These are phyloP conservation scores for Emergomyces africanus DNA, from an alignment of 2,329 filamentous ascomycete genomes.

Conservation along the genomic window DNA sequence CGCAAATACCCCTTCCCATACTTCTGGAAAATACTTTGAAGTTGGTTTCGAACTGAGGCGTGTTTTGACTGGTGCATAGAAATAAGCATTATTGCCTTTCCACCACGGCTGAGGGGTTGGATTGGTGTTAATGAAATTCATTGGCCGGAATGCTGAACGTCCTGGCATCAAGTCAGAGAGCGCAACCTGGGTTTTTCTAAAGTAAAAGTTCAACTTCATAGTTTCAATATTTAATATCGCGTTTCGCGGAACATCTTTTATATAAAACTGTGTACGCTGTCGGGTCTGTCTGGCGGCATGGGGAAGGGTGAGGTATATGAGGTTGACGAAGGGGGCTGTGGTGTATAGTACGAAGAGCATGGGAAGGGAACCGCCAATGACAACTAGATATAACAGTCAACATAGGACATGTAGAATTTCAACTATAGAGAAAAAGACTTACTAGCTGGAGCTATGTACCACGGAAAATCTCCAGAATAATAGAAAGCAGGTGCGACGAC, in stretches of 20 bases:
- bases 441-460: conserved; percentile 31
- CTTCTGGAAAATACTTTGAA: conserved; percentile 29
- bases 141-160: conserved; percentile 25
- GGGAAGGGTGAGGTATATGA: conserved; percentile 58
- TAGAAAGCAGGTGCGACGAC: conserved; percentile 49
- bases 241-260: conserved; percentile 31
- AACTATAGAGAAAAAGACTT: conserved; percentile 8
- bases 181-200: conserved; percentile 29
- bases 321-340: conserved; percentile 58
- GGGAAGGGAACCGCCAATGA: conserved; percentile 50
- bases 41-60: conserved; percentile 23
- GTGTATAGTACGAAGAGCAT: conserved; percentile 51
- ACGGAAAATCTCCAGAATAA: conserved; percentile 27
- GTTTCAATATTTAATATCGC: conserved; percentile 34
- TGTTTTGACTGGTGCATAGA: conserved; percentile 28
- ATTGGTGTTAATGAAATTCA: conserved; percentile 29
- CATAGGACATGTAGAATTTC: not conserved
- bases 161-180: conserved; percentile 29
- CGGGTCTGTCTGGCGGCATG: conserved; percentile 49
- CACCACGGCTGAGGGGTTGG: conserved; percentile 26
- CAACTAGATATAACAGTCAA: conserved; percentile 34
- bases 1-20: conserved; percentile 32
- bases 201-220: conserved; percentile 33
- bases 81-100: conserved; percentile 25
- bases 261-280: conserved; percentile 31